A percentile compares a stretch with the other conserved stretches of the same genome.
Conservation (phyloP, 768 basidiomycete genomes). For the Hypholoma fasciculare region DNA sequence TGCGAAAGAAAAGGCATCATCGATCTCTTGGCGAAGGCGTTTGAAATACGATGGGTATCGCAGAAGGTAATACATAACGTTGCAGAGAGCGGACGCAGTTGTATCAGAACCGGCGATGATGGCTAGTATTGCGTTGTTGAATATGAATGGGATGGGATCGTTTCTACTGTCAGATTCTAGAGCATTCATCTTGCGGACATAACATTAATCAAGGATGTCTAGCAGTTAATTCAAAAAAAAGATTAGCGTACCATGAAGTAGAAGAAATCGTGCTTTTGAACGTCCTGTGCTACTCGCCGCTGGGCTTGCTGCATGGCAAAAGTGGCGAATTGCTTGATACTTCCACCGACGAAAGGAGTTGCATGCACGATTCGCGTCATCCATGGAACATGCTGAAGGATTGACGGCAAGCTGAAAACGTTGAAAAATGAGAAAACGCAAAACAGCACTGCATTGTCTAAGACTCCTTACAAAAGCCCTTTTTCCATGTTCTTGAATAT, state of each 20-base stretch:
- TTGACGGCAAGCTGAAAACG: slow-evolving; percentile 11
- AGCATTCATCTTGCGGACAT: slow-evolving; percentile 1
- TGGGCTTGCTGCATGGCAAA: slow-evolving; percentile 22
- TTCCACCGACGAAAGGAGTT: slow-evolving; percentile 12
- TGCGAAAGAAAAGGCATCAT: slow-evolving; percentile 12
- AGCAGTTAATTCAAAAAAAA: neutral
- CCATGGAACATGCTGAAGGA: slow-evolving; percentile 27
- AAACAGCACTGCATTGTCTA: neutral
- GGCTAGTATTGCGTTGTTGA: slow-evolving; percentile 22
- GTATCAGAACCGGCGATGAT: slow-evolving; percentile 35
- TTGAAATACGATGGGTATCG: slow-evolving; percentile 19
- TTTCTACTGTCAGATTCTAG: slow-evolving; percentile 13
- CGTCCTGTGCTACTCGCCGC: slow-evolving; percentile 10
- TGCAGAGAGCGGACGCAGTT: slow-evolving; percentile 24
- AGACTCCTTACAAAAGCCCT: slow-evolving; percentile 18
- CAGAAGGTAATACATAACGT: slow-evolving; percentile 28
- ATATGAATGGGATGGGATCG: slow-evolving; percentile 11
- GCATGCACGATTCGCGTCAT: slow-evolving; percentile 10
- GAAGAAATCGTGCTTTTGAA: slow-evolving; percentile 26
- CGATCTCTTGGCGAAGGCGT: slow-evolving; percentile 26
- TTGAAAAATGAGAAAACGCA: neutral
- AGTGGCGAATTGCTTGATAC: slow-evolving; percentile 8
- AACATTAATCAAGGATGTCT: neutral
- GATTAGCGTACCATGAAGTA: slow-evolving; percentile 29
- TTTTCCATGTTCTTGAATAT: slow-evolving; percentile 16